Base-by-base conservation (phyloP, 495 filamentous ascomycete genomes). In the Aspergillus olivimuriae region DNA sequence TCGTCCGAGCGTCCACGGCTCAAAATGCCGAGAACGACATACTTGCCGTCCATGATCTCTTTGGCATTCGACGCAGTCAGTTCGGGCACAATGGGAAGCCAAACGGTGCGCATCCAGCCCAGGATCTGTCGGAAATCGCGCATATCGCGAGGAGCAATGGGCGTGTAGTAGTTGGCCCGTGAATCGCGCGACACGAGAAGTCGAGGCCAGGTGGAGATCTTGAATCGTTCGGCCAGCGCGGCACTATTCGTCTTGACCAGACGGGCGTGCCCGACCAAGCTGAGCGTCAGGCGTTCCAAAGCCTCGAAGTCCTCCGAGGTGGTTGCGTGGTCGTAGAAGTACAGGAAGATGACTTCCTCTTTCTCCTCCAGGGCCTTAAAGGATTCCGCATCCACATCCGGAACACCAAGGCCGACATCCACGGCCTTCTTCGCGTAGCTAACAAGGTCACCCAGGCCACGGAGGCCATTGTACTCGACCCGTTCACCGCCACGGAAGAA, bases 41-140 rank as follows among this genome's bases (percentile, higher is more conserved):
- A 81, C 62, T 89, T 89, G 43, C 86, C 86, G 55, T 89, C 80
- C 89, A 97, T 96, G 48, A 98, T 86, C 63, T 97, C 88, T 37
- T 80, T 77, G 1, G 92, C 87, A 60, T 98, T 98, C 17, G 83
- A 80, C 17, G 86, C 87, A 0, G 87, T 94, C 19, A 98, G 77
- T 58, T 98, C 92, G 2, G 92, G 92, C 14, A 98, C 87, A 42
- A 98, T 91, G n/a, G 92, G 92, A 23, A 95, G 75, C 94, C 94
- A 98, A 17, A 94, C 88, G 15, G 80, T 85, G 48, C 84, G 84
- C 91, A 97, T 96, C 92, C 92, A 98, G 44, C 71, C 72, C 2
- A 95, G 75, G 14, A 98, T 76, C 56, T 82, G 74, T 22, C 80
- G 74, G 46, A 82, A 82, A 50, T 97, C 89, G 34, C 92, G 80